phyloP scores from a whole-genome alignment of 2,329 filamentous ascomycete species.

The Cladosporium sp. region DNA sequence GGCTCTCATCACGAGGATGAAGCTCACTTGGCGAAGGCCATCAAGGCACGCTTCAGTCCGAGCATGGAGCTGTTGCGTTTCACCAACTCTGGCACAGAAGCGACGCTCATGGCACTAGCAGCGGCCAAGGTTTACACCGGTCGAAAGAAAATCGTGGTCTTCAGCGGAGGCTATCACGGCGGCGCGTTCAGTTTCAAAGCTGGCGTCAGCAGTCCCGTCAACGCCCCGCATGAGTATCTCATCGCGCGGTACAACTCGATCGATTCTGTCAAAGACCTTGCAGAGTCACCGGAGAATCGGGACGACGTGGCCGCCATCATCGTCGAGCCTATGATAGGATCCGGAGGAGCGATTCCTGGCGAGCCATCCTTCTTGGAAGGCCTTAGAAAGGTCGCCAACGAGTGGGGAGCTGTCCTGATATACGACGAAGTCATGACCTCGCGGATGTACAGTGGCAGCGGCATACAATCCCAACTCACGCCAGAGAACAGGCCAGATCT shows the following conservation, averaged over 20 bases:
- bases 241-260: conserved; percentile 58
- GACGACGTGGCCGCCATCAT: conserved; percentile 56
- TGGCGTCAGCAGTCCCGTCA: conserved; percentile 14
- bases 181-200: conserved; percentile 44
- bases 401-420: conserved; percentile 54
- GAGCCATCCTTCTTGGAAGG: conserved; percentile 46
- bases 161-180: conserved; percentile 49
- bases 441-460: conserved; percentile 48
- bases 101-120: conserved; percentile 54
- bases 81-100: conserved; percentile 61
- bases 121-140: conserved; percentile 45
- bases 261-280: conserved; percentile 36
- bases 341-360: conserved; percentile 52
- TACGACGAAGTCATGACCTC: conserved; percentile 69
- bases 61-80: conserved; percentile 53
- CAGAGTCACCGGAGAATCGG: conserved; percentile 29
- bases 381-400: conserved; percentile 44
- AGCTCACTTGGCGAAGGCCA: conserved; percentile 43
- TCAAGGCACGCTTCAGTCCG: conserved; percentile 47
- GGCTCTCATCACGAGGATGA: conserved; percentile 51
- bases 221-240: conserved; percentile 50
- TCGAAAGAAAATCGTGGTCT: conserved; percentile 46
- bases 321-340: conserved; percentile 61
- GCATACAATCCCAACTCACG: conserved; percentile 33
- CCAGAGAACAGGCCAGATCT: conserved; percentile 51